These are phyloP conservation scores for Drechslerella dactyloides DNA, from an alignment of 2,329 filamentous ascomycete genomes.

Conservation along the genomic window DNA sequence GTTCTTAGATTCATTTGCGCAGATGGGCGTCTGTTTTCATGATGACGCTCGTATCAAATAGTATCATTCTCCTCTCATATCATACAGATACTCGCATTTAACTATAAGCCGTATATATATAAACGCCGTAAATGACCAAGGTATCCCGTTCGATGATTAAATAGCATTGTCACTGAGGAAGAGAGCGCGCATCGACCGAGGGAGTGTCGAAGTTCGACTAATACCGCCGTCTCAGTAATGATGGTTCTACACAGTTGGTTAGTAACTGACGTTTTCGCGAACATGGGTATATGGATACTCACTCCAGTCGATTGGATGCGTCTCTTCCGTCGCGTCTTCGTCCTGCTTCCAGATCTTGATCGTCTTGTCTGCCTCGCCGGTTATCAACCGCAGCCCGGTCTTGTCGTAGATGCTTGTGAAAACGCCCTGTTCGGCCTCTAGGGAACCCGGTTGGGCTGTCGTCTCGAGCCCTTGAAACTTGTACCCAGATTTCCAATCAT, in stretches of 20 bases:
- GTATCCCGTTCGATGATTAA: constrained; percentile 7
- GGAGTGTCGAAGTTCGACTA: constrained; percentile 13
- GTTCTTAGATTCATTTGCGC: not conserved
- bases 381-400: constrained; percentile 86
- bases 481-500: constrained; percentile 98
- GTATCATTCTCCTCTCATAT: constrained; percentile 36
- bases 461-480: constrained; percentile 89
- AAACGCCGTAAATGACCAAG: constrained; percentile 31
- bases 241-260: constrained; percentile 38
- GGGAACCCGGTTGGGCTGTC: constrained; percentile 87
- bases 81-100: constrained; percentile 19
- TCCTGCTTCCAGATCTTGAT: constrained; percentile 99
- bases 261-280: not conserved
- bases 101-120: constrained; percentile 20
- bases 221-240: constrained; percentile 36
- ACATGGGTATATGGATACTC: constrained; percentile 6
- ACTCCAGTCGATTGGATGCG: constrained; percentile 88
- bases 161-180: not conserved
- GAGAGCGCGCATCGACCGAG: not conserved
- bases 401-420: constrained; percentile 93
- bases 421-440: constrained; percentile 92
- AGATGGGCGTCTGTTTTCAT: not conserved
- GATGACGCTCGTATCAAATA: not conserved
- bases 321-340: constrained; percentile 85
- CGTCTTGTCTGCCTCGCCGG: constrained; percentile 95